Evolutionary conservation across 1,284 basidiomycete genomes (phyloP).

Genomic region (Trichosporon ovoides): DNA sequence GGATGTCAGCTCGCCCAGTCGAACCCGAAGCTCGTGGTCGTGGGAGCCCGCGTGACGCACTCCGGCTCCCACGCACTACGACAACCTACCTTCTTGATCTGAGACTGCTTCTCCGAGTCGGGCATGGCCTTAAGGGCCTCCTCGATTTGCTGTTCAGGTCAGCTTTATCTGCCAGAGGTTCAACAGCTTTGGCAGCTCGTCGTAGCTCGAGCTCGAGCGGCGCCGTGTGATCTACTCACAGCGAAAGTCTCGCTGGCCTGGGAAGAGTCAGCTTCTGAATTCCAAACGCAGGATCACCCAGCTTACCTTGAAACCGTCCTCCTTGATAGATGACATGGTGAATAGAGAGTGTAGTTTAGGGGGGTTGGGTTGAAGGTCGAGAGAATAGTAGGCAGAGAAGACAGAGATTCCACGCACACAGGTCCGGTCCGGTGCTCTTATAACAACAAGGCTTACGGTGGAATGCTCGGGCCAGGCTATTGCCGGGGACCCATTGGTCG

Average conservation of each 20-base stretch:
- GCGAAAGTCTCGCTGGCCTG: slow-evolving; percentile 68
- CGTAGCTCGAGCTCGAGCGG: not conserved
- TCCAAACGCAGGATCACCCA: not conserved
- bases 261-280: not conserved
- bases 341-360: not conserved
- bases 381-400: not conserved
- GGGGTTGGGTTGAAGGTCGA: not conserved
- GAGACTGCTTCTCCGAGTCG: slow-evolving; percentile 68
- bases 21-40: not conserved
- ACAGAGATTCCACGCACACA: not conserved
- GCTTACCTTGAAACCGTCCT: slow-evolving; percentile 47
- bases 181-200: too few relatives aligned
- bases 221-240: slow-evolving; percentile 22
- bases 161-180: too few relatives aligned
- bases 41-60: not conserved
- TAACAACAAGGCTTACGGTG: not conserved
- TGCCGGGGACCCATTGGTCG: slow-evolving; percentile 1
- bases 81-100: slow-evolving; percentile 61
- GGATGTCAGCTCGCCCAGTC: slow-evolving; percentile 7
- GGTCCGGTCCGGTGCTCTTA: not conserved
- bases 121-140: slow-evolving; percentile 60
- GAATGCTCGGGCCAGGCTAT: not conserved
- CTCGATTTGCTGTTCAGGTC: slow-evolving; percentile 51
- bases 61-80: not conserved
- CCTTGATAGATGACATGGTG: slow-evolving; percentile 37